Percentiles rank a stretch among this genome's conserved stretches.
phyloP scores from a whole-genome alignment of 2,329 filamentous ascomycete genomes.

The Venturia carpophila region DNA sequence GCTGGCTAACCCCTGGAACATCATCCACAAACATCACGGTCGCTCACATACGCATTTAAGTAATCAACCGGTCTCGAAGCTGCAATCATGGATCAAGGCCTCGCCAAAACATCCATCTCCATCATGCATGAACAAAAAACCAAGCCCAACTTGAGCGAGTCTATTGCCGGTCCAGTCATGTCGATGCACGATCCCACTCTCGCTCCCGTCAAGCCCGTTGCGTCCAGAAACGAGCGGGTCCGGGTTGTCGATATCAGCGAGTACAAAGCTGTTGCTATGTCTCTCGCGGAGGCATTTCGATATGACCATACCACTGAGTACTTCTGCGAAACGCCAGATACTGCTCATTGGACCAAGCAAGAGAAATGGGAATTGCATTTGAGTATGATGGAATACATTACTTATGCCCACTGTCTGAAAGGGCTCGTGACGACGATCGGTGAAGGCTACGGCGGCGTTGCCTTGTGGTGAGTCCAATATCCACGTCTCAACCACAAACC shows the following conservation, averaged over 20 bases:
- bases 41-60: slow-evolving; percentile 39
- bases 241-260: slow-evolving; percentile 58
- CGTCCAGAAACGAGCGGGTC: slow-evolving; percentile 28
- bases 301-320: slow-evolving; percentile 67
- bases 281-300: slow-evolving; percentile 70
- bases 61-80: slow-evolving; percentile 34
- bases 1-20: slow-evolving; percentile 32
- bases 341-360: slow-evolving; percentile 53
- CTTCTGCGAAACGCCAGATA: slow-evolving; percentile 64
- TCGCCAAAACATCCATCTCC: slow-evolving; percentile 25
- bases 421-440: slow-evolving; percentile 69
- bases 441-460: slow-evolving; percentile 67
- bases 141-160: slow-evolving; percentile 18
- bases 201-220: background rate
- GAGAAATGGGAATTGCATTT: slow-evolving; percentile 69
- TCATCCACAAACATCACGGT: slow-evolving; percentile 38
- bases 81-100: slow-evolving; percentile 41
- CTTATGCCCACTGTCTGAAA: slow-evolving; percentile 65
- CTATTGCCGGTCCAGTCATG: background rate
- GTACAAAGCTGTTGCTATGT: slow-evolving; percentile 61
- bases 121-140: slow-evolving; percentile 24
- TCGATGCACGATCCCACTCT: slow-evolving; percentile 3
- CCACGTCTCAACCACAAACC: background rate
- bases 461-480: slow-evolving; percentile 57
- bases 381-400: slow-evolving; percentile 68